Evolutionary conservation across 305 asterid genomes (phyloP).

Genomic region (Petunia hybrid): DNA sequence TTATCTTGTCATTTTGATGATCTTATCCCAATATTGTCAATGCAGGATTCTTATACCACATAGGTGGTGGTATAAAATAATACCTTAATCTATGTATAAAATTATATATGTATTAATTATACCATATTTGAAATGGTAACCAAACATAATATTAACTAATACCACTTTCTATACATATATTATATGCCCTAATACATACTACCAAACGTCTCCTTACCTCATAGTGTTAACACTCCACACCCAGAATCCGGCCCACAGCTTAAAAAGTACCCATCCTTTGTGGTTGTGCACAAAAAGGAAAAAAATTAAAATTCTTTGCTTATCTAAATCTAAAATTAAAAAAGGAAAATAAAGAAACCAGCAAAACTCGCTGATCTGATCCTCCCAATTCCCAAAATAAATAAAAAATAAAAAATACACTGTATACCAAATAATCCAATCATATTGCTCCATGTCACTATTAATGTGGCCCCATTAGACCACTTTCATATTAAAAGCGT

Average conservation of each 20-base stretch:
- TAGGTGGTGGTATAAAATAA: too few relatives aligned
- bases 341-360: not conserved
- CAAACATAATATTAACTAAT: too few relatives aligned
- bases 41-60: too few relatives aligned
- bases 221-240: conserved; percentile 7
- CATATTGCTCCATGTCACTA: not conserved
- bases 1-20: too few relatives aligned
- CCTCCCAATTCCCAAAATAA: not conserved
- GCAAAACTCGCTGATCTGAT: not conserved
- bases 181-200: too few relatives aligned
- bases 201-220: not conserved
- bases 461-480: not conserved
- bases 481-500: conserved; percentile 43
- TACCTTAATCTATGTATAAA: too few relatives aligned
- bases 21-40: too few relatives aligned
- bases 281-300: not conserved
- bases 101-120: too few relatives aligned
- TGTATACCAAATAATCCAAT: not conserved
- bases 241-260: not conserved
- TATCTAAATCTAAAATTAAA: not conserved
- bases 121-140: too few relatives aligned
- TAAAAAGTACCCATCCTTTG: not conserved
- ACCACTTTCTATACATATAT: too few relatives aligned
- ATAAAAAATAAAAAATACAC: not conserved
- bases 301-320: not conserved